Conservation (phyloP, 192 early-diverging fungal genomes). For the Irineochytrium annulatum region DNA sequence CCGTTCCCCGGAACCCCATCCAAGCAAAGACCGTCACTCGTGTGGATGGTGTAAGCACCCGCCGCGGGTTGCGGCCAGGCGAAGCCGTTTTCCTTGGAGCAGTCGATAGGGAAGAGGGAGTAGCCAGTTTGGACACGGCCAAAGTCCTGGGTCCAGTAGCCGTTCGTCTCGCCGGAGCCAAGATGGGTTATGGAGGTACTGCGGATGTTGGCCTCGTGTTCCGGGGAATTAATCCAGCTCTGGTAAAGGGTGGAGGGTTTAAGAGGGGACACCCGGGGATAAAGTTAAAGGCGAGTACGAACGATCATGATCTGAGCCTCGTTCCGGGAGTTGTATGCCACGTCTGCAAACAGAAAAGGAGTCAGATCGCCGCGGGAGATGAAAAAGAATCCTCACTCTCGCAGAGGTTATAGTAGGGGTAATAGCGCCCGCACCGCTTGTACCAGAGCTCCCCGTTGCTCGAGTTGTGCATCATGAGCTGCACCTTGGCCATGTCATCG, state of each 20-base stretch:
- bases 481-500: background rate
- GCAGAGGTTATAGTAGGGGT: too few relatives aligned
- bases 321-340: background rate
- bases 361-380: too few relatives aligned
- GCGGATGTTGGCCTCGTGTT: conserved; percentile 49
- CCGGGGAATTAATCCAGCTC: conserved; percentile 40
- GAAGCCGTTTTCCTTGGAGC: conserved; percentile 1
- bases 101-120: conserved; percentile 2
- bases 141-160: conserved; percentile 46
- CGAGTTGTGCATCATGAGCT: conserved; percentile 2
- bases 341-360: too few relatives aligned
- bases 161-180: conserved; percentile 35
- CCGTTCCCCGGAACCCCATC: background rate
- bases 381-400: too few relatives aligned
- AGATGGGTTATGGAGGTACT: conserved; percentile 36
- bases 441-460: background rate
- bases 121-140: background rate
- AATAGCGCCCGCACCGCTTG: too few relatives aligned
- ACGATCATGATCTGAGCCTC: background rate
- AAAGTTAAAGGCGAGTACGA: background rate
- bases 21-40: background rate
- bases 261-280: too few relatives aligned
- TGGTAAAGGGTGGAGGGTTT: background rate
- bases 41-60: background rate
- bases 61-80: background rate